Evolutionary conservation across 2,329 filamentous ascomycete species (phyloP).

Genomic region (Byssochlamys sp.): DNA sequence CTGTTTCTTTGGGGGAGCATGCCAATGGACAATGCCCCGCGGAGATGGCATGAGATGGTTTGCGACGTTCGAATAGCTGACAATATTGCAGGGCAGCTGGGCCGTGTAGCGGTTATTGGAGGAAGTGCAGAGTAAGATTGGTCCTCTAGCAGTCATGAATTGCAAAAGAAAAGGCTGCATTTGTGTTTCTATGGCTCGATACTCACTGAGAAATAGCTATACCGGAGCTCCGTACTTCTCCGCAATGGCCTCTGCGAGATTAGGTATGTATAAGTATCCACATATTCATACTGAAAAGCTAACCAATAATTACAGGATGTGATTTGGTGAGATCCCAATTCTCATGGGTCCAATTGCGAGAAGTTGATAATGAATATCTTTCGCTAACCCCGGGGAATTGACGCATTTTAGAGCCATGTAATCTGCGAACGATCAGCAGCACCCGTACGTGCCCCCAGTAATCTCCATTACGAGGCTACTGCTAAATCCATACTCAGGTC

Average conservation of each 20-base stretch:
- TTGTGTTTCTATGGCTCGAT: not conserved
- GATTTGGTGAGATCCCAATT: constrained; percentile 58
- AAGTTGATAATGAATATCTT: not conserved
- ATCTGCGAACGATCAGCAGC: constrained; percentile 87
- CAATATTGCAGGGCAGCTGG: constrained; percentile 63
- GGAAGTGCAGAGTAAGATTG: constrained; percentile 65
- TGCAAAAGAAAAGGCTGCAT: not conserved
- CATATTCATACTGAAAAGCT: not conserved
- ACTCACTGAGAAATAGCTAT: constrained; percentile 44
- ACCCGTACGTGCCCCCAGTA: constrained; percentile 29
- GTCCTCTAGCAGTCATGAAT: constrained; percentile 4
- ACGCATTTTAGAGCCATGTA: constrained; percentile 55
- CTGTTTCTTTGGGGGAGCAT: not conserved
- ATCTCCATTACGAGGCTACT: not conserved
- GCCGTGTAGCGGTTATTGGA: constrained; percentile 84
- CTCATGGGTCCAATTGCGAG: not conserved
- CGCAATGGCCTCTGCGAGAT: constrained; percentile 83
- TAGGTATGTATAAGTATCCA: constrained; percentile 45
- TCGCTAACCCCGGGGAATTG: constrained; percentile 5
- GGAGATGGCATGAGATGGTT: not conserved
- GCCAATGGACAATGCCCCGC: not conserved
- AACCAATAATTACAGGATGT: constrained; percentile 36
- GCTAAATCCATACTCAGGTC: constrained; percentile 40
- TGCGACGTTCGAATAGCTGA: not conserved
- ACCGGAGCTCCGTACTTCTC: constrained; percentile 97